A percentile compares a stretch with the other conserved stretches of the same genome.
phyloP scores from a whole-genome alignment of 2,329 filamentous ascomycete species.

The Calonectria ilicicola region DNA sequence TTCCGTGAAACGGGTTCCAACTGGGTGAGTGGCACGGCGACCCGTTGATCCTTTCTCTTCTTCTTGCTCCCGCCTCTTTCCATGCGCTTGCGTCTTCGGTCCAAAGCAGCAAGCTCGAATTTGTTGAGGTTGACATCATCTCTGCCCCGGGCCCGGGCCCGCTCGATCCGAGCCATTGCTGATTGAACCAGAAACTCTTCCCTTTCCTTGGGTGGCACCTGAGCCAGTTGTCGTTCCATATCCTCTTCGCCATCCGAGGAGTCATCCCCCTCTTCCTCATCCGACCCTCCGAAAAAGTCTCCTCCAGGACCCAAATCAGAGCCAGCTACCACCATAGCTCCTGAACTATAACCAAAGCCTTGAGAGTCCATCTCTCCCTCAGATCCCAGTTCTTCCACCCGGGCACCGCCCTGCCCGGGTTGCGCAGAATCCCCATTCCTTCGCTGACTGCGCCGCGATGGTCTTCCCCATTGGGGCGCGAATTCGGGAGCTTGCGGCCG shows the following conservation, averaged over 20 bases:
- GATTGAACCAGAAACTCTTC: slow-evolving; percentile 83
- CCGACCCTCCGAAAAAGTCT: slow-evolving; percentile 48
- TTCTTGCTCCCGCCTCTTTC: slow-evolving; percentile 56
- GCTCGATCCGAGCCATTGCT: slow-evolving; percentile 83
- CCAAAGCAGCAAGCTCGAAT: slow-evolving; percentile 84
- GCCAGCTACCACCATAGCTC: slow-evolving; percentile 66
- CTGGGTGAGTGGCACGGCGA: slow-evolving; percentile 66
- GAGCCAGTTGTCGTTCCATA: slow-evolving; percentile 54
- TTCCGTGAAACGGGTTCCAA: slow-evolving; percentile 58
- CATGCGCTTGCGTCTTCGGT: slow-evolving; percentile 73
- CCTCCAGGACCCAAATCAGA: slow-evolving; percentile 63
- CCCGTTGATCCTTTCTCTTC: slow-evolving; percentile 58
- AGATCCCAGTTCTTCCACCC: slow-evolving; percentile 77
- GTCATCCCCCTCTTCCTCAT: slow-evolving; percentile 45
- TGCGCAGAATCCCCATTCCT: slow-evolving; percentile 62
- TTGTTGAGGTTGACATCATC: slow-evolving; percentile 83
- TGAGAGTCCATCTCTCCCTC: slow-evolving; percentile 68
- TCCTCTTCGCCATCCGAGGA: slow-evolving; percentile 51
- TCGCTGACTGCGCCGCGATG: slow-evolving; percentile 87
- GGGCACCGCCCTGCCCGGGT: slow-evolving; percentile 49
- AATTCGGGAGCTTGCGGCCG: slow-evolving; percentile 98
- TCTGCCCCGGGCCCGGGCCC: slow-evolving; percentile 81
- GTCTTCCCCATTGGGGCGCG: slow-evolving; percentile 99
- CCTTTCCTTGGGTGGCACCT: slow-evolving; percentile 70
- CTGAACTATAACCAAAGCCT: slow-evolving; percentile 62